These are phyloP conservation scores for Eragrostis tef DNA, from an alignment of 202 grass and related monocot genomes.

Conservation along the genomic window DNA sequence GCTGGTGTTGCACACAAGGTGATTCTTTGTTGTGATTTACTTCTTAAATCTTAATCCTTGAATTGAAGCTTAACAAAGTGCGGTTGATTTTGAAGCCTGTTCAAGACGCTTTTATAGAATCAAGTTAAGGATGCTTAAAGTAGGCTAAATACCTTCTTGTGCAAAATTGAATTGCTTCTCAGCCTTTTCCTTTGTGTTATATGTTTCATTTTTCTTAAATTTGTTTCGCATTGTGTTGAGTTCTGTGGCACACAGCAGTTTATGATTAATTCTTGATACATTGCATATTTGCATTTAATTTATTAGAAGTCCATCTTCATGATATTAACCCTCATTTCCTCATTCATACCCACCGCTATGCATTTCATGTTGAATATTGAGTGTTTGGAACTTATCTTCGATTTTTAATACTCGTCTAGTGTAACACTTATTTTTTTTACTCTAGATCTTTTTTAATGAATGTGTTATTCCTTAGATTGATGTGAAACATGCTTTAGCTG, in stretches of 20 bases:
- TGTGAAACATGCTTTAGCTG: conserved; percentile 80
- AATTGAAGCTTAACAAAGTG: neutral
- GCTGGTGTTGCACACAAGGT: conserved; percentile 91
- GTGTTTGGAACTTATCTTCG: neutral
- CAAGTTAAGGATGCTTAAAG: neutral
- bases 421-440: neutral
- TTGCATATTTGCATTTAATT: neutral
- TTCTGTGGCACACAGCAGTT: neutral
- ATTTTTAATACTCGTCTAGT: neutral
- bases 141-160: neutral
- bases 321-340: conserved; percentile 16
- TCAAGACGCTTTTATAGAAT: neutral
- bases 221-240: conserved; percentile 26
- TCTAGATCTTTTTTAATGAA: neutral
- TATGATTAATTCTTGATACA: neutral
- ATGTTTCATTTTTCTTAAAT: conserved; percentile 6
- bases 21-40: conserved; percentile 9
- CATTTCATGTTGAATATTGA: neutral
- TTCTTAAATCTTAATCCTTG: neutral
- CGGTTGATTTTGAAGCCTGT: neutral
- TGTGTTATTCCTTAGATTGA: conserved; percentile 67
- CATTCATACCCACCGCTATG: neutral
- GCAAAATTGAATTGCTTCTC: conserved; percentile 13
- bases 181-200: neutral
- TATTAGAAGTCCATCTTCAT: neutral